phyloP scores from a whole-genome alignment of 768 basidiomycete genomes.

The Mycena alexandri region DNA sequence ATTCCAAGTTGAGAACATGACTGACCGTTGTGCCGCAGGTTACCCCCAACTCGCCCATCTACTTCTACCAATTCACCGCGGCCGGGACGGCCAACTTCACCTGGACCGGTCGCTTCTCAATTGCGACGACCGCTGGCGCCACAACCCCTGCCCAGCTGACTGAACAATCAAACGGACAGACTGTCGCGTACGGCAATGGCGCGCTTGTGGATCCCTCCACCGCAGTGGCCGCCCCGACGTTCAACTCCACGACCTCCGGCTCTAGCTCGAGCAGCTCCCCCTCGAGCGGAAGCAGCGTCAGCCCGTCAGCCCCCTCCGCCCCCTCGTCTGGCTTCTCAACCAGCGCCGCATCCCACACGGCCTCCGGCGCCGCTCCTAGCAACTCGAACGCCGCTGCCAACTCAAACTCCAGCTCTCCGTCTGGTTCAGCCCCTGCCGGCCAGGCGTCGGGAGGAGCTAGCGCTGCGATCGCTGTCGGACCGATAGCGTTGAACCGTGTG shows the following conservation, averaged over 20 bases:
- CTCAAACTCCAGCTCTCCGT: neutral
- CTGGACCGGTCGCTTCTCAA: conserved; percentile 87
- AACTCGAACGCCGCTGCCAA: neutral
- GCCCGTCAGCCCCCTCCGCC: neutral
- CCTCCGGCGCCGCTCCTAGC: neutral
- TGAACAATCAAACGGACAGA: conserved; percentile 60
- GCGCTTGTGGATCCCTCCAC: conserved; percentile 60
- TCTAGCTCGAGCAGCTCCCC: neutral
- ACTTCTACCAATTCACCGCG: conserved; percentile 84
- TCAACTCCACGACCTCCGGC: conserved; percentile 23
- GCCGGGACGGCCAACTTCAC: conserved; percentile 52
- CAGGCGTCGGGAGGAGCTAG: conserved; percentile 29
- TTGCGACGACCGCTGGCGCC: conserved; percentile 64
- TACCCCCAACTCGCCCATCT: conserved; percentile 72
- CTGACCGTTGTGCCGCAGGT: conserved; percentile 58
- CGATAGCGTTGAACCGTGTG: conserved; percentile 22
- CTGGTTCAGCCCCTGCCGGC: neutral
- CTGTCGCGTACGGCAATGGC: conserved; percentile 79
- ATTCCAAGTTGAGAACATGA: neutral
- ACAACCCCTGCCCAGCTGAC: conserved; percentile 64
- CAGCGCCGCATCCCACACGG: neutral
- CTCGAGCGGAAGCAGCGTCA: neutral
- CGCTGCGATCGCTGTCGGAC: conserved; percentile 30
- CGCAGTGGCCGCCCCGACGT: conserved; percentile 54
- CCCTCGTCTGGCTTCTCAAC: neutral